Base-by-base conservation (phyloP, 257 asterid genomes). In the Misopates orontium region DNA sequence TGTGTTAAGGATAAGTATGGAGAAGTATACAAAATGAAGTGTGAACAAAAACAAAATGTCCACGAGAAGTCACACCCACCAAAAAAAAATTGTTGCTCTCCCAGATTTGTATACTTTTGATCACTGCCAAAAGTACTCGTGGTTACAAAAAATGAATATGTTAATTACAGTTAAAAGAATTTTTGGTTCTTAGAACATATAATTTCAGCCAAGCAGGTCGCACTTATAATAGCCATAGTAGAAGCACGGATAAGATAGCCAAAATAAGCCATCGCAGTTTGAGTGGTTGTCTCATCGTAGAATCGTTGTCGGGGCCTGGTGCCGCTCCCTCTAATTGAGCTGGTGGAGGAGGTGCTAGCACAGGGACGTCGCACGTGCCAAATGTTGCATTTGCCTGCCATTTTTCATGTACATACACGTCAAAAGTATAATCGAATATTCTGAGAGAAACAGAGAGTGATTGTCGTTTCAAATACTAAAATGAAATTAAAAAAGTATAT, bases 281-380 rank as follows among this genome's bases (percentile, higher is more conserved):
- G 45, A 72, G 68, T 1, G 83, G 78, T 62, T 44, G 74, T 70
- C 55, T 73, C 14, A 22, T 36, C 10, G 42, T 56, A 67, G 96
- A 81, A 39, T 50, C 23, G 56, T 60, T 81, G 23, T 60, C 39
- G n/a, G 79, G 79, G 19, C 16, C 67, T 18, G 63, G 25, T 15
- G 69, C 45, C 0, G 78, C 1, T 1, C 85, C 75, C 1, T 88
- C 8, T 50, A 58, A 32, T 53, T 36, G 82, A 19, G 91, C 90
- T 20, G 99, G 97, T 21, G 99, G 99, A 11, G 99, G 99, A 22
- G 97, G 97, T 9, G 97, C 64, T 40, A 87, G 84, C 53, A 56
- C 31, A 0, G 99, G 97, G 15, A 79, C 83, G 18, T 90, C 94
- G 25, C 99, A 90, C 15, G 75, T 76, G 17, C 87, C 87, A 19